phyloP scores from a whole-genome alignment of 163 green algal genomes.

The Scenedesmus sp. region DNA sequence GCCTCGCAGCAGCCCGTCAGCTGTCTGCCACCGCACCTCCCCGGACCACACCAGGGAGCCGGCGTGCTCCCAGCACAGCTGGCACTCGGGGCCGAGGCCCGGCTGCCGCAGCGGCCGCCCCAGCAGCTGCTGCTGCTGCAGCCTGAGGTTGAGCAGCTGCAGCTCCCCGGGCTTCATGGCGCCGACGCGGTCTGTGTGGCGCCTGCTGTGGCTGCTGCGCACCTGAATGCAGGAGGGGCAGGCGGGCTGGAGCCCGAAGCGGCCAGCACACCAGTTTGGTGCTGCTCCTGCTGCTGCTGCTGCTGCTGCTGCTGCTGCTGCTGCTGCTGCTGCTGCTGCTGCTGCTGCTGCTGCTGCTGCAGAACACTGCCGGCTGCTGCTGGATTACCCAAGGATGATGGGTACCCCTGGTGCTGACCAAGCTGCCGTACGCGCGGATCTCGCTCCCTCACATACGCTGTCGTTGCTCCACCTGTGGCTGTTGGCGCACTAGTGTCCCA shows the following conservation, averaged over 20 bases:
- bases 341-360: too few species aligned
- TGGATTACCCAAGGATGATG: not conserved
- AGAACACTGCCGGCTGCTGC: not conserved
- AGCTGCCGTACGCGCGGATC: not conserved
- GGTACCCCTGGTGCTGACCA: not conserved
- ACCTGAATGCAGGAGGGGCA: not conserved
- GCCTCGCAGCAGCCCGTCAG: not conserved
- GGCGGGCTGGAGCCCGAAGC: too few species aligned
- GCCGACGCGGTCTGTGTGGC: not conserved
- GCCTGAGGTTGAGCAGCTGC: not conserved
- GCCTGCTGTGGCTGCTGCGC: not conserved
- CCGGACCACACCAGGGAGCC: not conserved
- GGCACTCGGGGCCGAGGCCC: not conserved
- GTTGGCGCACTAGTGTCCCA: not conserved
- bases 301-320: too few species aligned
- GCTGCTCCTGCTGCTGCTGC: not conserved
- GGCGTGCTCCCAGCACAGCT: not conserved
- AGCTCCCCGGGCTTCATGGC: not conserved
- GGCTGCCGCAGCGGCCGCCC: not conserved
- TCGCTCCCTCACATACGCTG: not conserved
- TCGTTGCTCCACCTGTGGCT: not conserved
- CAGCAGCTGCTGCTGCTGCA: not conserved
- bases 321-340: too few species aligned
- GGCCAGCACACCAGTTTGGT: not conserved
- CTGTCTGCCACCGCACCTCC: not conserved